Conservation (phyloP, 140 eudicot genomes). For the Ambrosia hybrid region DNA sequence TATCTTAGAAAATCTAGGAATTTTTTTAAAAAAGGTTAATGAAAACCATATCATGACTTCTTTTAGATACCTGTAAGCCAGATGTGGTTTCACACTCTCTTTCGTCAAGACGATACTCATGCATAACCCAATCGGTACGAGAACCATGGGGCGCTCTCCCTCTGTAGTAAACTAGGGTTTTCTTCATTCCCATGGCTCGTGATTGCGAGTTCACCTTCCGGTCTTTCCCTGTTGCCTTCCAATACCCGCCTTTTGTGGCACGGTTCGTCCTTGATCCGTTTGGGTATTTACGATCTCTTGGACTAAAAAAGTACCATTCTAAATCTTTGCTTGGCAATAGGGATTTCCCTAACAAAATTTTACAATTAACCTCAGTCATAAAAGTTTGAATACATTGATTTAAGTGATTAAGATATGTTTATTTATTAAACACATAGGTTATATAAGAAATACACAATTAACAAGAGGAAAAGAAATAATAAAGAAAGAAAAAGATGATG, state of each 20-base stretch:
- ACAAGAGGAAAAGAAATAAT: constrained; percentile 12
- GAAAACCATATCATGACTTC: constrained; percentile 12
- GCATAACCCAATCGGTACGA: constrained; percentile 97
- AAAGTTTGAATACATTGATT: background rate
- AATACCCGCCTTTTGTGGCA: constrained; percentile 93
- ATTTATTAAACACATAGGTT: constrained; percentile 6
- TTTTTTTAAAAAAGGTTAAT: no score
- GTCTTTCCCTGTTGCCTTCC: constrained; percentile 99
- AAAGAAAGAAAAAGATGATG: constrained; percentile 39
- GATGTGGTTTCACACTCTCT: constrained; percentile 72
- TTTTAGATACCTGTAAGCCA: constrained; percentile 29
- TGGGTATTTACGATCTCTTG: constrained; percentile 94
- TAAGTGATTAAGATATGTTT: background rate
- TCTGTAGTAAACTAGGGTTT: constrained; percentile 94
- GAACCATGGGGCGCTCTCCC: constrained; percentile 99
- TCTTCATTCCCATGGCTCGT: constrained; percentile 90
- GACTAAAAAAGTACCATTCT: constrained; percentile 98
- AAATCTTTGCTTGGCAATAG: constrained; percentile 93
- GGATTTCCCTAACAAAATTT: constrained; percentile 59
- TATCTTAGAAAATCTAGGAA: no score
- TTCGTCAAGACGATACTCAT: constrained; percentile 91
- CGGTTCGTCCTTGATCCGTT: constrained; percentile 96
- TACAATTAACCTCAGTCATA: background rate
- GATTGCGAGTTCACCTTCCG: constrained; percentile 81
- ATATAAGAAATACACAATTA: constrained; percentile 25